Base-by-base conservation (phyloP, 352 stramenopile genomes). In the Pythium volutum region DNA sequence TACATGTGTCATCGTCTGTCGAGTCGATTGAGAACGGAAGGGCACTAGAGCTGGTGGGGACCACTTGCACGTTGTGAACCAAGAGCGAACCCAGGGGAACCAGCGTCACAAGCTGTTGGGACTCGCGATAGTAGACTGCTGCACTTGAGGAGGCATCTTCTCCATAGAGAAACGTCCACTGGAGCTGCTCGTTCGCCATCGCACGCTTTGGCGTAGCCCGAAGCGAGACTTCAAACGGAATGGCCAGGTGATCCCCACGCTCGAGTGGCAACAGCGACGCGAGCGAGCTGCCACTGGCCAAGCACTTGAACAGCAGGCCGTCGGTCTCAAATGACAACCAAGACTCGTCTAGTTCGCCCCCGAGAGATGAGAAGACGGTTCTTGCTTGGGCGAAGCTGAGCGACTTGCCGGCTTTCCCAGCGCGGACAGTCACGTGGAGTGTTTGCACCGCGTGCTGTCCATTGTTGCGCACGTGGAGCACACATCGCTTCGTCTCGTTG, bases 121-220 rank as follows among this genome's bases (percentile, higher is more conserved):
- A 75, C 59, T 92, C 77, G 31, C 82, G 79, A 51, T 83, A 84
- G 39, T 77, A 88, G 10, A 76, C 51, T 10, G 34, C 25, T 18
- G 66, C 33, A n/a, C 10, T 43, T 39, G 22, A 4, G 16, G 14
- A 18, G 34, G 54, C 9, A 3, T 66, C 65, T 8, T 60, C 57
- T 6, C 70, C 71, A 54, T 91, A 89, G 10, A 89, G 66, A 41
- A 89, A 68, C 31, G 68, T 84, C 79, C 82, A 91, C 47, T 88
- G 70, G 25, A 91, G 71, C 38, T 67, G 58, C 20, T 67, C 58
- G 23, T 27, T 49, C 2, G 8, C 33, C 1, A 34, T 58, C 22
- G 14, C 27, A 9, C 16, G 12, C 9, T 34, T 59, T 6, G 50
- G 26, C 12, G n/a, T 8, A 20, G 54, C 52, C 8, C 42, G 46